A percentile compares a stretch with the other conserved stretches of the same genome.
Conservation (phyloP, 192 early-diverging fungal species). For the Coemansia sp. region DNA sequence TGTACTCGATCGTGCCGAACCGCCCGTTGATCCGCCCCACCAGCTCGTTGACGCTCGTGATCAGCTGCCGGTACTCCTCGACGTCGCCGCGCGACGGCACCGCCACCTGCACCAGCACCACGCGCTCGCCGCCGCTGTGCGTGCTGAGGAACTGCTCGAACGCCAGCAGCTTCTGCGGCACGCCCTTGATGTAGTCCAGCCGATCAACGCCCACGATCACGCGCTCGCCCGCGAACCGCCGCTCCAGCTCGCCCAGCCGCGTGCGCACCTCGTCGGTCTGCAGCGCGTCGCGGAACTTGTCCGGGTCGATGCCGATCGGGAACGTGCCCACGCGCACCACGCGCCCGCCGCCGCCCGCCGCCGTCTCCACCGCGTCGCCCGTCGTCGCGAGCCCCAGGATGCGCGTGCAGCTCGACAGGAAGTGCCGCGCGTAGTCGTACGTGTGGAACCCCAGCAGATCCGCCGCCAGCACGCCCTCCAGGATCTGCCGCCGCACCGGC, state of each 20-base stretch:
- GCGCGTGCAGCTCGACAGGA: conserved; percentile 92
- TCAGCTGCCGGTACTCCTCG: conserved; percentile 95
- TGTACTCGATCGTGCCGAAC: conserved; percentile 92
- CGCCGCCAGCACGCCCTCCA: conserved; percentile 84
- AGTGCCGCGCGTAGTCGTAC: conserved; percentile 98
- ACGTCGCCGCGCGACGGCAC: conserved; percentile 98
- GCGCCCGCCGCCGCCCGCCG: conserved; percentile 59
- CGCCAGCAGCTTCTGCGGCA: conserved; percentile 97
- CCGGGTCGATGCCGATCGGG: conserved; percentile 98
- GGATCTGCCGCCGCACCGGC: conserved; percentile 89
- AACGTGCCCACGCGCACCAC: conserved; percentile 95
- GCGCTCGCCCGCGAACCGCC: conserved; percentile 79
- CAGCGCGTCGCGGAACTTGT: conserved; percentile 85
- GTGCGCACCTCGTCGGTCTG: conserved; percentile 60
- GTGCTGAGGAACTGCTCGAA: conserved; percentile 85
- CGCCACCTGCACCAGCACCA: conserved; percentile 95
- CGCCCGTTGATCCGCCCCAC: conserved; percentile 97
- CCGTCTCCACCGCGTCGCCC: conserved; percentile 90
- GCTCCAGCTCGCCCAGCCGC: conserved; percentile 76
- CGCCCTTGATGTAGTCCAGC: conserved; percentile 99
- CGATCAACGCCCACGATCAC: conserved; percentile 97
- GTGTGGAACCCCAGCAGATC: conserved; percentile 99
- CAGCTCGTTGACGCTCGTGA: conserved; percentile 90
- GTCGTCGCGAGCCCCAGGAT: conserved; percentile 91
- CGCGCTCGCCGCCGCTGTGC: conserved; percentile 87